A percentile compares a stretch with the other conserved stretches of the same genome.
Evolutionary conservation across 768 basidiomycete genomes (phyloP).

Genomic region (button mushroom (Agaricus bisporus)): DNA sequence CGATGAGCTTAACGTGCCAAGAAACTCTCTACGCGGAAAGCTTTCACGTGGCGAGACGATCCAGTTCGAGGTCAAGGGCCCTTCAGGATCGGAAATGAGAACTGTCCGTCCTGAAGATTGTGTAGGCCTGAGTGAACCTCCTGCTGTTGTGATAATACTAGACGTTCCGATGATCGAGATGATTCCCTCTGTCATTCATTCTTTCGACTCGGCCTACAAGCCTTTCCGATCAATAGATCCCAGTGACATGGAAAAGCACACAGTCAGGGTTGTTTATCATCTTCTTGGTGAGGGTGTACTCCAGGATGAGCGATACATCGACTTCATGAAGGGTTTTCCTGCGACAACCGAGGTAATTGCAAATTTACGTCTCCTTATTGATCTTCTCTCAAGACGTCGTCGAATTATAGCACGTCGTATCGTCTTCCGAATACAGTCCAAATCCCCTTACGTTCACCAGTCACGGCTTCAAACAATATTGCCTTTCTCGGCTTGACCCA

Average conservation of each 20-base stretch:
- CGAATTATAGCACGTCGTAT: slow-evolving; percentile 60
- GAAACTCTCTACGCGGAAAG: slow-evolving; percentile 48
- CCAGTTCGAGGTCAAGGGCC: slow-evolving; percentile 39
- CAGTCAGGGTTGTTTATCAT: slow-evolving; percentile 52
- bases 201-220: slow-evolving; percentile 47
- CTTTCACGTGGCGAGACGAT: slow-evolving; percentile 65
- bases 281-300: slow-evolving; percentile 66
- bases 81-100: slow-evolving; percentile 33
- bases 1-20: slow-evolving; percentile 52
- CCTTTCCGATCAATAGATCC: slow-evolving; percentile 39
- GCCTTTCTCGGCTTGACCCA: slow-evolving; percentile 64
- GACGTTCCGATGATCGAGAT: slow-evolving; percentile 63
- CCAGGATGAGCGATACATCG: slow-evolving; percentile 60
- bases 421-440: slow-evolving; percentile 53
- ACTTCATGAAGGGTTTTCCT: slow-evolving; percentile 68
- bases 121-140: slow-evolving; percentile 45
- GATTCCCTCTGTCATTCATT: slow-evolving; percentile 43
- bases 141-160: slow-evolving; percentile 54
- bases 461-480: slow-evolving; percentile 64
- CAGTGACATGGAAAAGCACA: slow-evolving; percentile 33
- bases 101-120: slow-evolving; percentile 57
- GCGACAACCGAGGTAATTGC: slow-evolving; percentile 47
- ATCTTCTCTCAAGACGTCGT: background rate
- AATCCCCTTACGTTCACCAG: slow-evolving; percentile 73
- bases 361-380: background rate